phyloP scores from a whole-genome alignment of 2,329 filamentous ascomycete species.

The Alternaria sp. region DNA sequence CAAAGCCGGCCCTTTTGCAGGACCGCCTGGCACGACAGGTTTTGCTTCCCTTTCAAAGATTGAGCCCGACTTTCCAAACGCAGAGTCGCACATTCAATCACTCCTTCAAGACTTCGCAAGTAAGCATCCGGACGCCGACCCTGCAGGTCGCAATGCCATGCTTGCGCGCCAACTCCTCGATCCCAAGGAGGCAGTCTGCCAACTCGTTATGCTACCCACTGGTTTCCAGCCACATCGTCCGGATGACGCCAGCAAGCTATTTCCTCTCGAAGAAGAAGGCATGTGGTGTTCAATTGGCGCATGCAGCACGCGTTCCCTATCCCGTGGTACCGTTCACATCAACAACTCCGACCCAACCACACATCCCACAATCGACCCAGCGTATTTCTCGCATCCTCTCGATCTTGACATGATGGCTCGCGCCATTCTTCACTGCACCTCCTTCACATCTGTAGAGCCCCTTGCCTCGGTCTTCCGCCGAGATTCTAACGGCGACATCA shows the following conservation, averaged over 20 bases:
- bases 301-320: conserved; percentile 48
- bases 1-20: conserved; percentile 40
- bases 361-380: conserved; percentile 51
- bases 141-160: conserved; percentile 31
- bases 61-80: conserved; percentile 29
- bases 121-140: conserved; percentile 31
- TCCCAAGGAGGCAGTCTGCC: conserved; percentile 29
- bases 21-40: conserved; percentile 34
- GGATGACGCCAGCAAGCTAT: conserved; percentile 8
- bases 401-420: conserved; percentile 54
- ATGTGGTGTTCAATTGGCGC: conserved; percentile 26
- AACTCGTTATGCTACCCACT: conserved; percentile 28
- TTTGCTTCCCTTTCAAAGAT: conserved; percentile 33
- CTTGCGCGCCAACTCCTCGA: conserved; percentile 35
- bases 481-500: not conserved
- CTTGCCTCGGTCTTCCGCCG: not conserved
- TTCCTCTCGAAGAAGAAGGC: conserved; percentile 20
- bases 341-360: conserved; percentile 37
- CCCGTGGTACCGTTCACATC: conserved; percentile 54
- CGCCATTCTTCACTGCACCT: conserved; percentile 33
- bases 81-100: conserved; percentile 31
- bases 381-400: conserved; percentile 55
- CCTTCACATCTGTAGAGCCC: conserved; percentile 6
- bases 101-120: conserved; percentile 26
- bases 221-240: conserved; percentile 20